These are phyloP conservation scores for Talaromyces sp. DNA, from an alignment of 2,329 filamentous ascomycete genomes.

Conservation along the genomic window DNA sequence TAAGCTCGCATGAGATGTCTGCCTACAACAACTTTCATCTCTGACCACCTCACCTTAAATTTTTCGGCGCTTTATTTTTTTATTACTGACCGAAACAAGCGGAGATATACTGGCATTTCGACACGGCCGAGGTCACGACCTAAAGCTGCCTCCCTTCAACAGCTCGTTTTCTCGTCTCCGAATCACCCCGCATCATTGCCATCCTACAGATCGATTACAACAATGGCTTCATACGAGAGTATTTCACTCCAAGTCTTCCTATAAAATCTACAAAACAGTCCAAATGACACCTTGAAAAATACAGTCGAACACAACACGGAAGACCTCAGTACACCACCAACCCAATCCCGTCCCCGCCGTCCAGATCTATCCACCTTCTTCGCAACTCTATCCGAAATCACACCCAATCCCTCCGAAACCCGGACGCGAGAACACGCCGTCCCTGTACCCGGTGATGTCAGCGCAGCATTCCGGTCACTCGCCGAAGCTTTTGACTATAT, in stretches of 20 bases:
- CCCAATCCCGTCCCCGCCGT: constrained; percentile 43
- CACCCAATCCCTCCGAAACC: constrained; percentile 43
- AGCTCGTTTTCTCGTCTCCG: not conserved
- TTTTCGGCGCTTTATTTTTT: not conserved
- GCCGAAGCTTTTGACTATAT: constrained; percentile 59
- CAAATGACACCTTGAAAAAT: not conserved
- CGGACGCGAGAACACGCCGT: constrained; percentile 54
- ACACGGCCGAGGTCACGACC: too few species aligned
- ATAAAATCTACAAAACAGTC: constrained; percentile 35
- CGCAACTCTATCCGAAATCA: constrained; percentile 55
- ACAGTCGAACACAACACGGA: constrained; percentile 41
- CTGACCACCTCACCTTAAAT: not conserved
- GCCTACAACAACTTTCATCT: constrained; percentile 2
- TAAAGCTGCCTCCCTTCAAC: not conserved
- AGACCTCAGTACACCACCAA: constrained; percentile 24
- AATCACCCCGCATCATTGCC: constrained; percentile 3
- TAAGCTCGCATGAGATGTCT: not conserved
- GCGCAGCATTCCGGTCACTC: constrained; percentile 55
- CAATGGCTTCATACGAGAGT: constrained; percentile 42
- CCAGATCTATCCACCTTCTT: constrained; percentile 64
- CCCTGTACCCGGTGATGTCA: constrained; percentile 57
- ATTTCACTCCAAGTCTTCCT: not conserved
- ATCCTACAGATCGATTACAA: constrained; percentile 7
- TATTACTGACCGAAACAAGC: not conserved
- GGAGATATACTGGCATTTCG: too few species aligned